These are phyloP conservation scores for Chytriomyces sp. DNA, from an alignment of 192 early-diverging fungal genomes.

Conservation along the genomic window DNA sequence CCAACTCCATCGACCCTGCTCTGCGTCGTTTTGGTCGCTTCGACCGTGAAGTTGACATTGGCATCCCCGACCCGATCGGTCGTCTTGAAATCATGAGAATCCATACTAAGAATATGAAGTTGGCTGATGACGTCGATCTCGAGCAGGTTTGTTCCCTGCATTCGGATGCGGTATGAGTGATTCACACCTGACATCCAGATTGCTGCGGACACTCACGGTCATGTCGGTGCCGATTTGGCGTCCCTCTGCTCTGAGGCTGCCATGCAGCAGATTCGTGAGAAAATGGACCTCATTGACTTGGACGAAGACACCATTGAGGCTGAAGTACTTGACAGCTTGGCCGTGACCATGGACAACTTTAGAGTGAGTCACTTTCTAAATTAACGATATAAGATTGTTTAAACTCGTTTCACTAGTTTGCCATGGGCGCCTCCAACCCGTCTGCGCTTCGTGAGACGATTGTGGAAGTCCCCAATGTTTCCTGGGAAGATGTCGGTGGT, in stretches of 20 bases:
- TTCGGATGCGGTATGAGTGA: neutral
- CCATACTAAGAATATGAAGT: conserved; percentile 99
- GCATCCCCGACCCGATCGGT: conserved; percentile 97
- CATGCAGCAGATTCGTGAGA: conserved; percentile 99
- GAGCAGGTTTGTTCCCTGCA: conserved; percentile 61
- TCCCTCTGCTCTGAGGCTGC: conserved; percentile 98
- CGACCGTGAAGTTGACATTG: conserved; percentile 98
- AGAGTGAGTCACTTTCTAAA: conserved; percentile 53
- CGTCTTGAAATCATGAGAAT: conserved; percentile 98
- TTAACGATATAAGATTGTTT: neutral
- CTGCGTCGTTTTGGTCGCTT: conserved; percentile 99
- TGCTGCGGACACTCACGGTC: conserved; percentile 96
- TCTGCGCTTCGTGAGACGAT: conserved; percentile 98
- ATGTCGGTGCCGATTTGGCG: conserved; percentile 96
- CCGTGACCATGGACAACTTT: conserved; percentile 98
- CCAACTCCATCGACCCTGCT: conserved; percentile 97
- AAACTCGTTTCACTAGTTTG: conserved; percentile 59
- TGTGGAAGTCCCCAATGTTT: conserved; percentile 93
- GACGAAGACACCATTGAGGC: conserved; percentile 99
- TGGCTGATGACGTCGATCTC: conserved; percentile 95
- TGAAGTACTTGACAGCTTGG: conserved; percentile 90
- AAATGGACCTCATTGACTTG: conserved; percentile 98
- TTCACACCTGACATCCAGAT: conserved; percentile 51
- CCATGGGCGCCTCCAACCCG: conserved; percentile 92
- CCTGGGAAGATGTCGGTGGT: conserved; percentile 97